These are phyloP conservation scores for Salicornia ramosissima DNA, from an alignment of 148 eudicot genomes.

Conservation along the genomic window DNA sequence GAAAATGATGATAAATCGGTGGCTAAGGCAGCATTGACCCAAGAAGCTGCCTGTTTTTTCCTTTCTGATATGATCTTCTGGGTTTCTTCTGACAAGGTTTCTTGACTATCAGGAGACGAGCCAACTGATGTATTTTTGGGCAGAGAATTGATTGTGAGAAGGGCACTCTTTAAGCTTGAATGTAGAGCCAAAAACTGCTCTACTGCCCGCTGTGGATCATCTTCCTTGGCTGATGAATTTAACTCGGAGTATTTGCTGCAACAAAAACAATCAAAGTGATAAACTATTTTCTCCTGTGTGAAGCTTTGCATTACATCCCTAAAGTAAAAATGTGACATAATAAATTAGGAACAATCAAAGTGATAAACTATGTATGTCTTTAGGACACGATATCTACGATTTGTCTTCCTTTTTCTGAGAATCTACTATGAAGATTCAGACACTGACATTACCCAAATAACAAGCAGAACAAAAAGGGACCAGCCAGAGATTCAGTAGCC, in stretches of 20 bases:
- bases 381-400: too few species aligned
- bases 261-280: too few species aligned
- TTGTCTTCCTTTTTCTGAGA: too few species aligned
- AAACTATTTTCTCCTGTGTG: too few species aligned
- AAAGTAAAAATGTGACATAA: too few species aligned
- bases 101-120: constrained; percentile 61
- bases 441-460: too few species aligned
- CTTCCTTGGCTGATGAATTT: constrained; percentile 63
- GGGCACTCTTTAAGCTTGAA: constrained; percentile 52
- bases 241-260: constrained; percentile 76
- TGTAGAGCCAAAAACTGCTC: constrained; percentile 77
- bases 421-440: too few species aligned
- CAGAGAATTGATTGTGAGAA: constrained; percentile 42
- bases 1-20: constrained; percentile 68
- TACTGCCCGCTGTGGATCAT: constrained; percentile 71
- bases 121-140: constrained; percentile 41
- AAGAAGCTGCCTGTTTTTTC: constrained; percentile 72
- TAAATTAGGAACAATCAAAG: too few species aligned
- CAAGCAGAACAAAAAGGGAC: too few species aligned
- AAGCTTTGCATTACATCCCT: too few species aligned
- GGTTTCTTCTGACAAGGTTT: constrained; percentile 57
- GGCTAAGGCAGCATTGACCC: constrained; percentile 80
- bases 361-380: too few species aligned
- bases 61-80: constrained; percentile 46
- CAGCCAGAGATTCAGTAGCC: too few species aligned